Evolutionary conservation across 805 yeast genomes (phyloP).

Genomic region (Novakomyces olei): DNA sequence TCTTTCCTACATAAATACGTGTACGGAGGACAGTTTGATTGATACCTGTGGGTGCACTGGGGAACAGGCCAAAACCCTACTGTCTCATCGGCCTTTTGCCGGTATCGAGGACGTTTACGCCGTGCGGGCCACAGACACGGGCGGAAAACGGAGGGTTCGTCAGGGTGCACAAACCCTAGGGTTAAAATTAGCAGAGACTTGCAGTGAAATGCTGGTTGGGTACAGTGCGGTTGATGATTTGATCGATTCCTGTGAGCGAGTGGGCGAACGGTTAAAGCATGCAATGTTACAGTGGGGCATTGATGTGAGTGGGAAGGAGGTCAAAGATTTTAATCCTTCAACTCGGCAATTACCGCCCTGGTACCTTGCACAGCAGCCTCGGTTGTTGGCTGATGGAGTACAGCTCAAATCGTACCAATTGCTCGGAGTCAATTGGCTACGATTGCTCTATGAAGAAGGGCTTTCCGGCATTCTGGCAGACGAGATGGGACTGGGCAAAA

Average conservation of each 20-base stretch:
- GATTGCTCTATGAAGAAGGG: slow-evolving; percentile 66
- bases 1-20: not conserved
- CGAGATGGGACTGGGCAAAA: slow-evolving; percentile 96
- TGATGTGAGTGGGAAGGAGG: slow-evolving; percentile 19
- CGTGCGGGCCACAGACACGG: not conserved
- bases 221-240: slow-evolving; percentile 89
- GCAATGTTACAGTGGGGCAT: slow-evolving; percentile 83
- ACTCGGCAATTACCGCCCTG: not conserved
- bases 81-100: slow-evolving; percentile 2
- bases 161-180: slow-evolving; percentile 1
- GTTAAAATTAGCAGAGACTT: slow-evolving; percentile 1
- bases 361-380: slow-evolving; percentile 47
- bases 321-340: not conserved
- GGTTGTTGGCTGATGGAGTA: slow-evolving; percentile 35
- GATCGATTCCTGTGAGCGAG: slow-evolving; percentile 57
- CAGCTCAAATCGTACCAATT: slow-evolving; percentile 61
- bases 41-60: slow-evolving; percentile 2
- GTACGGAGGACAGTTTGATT: slow-evolving; percentile 1
- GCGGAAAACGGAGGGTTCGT: slow-evolving; percentile 1
- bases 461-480: slow-evolving; percentile 88
- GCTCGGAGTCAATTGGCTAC: slow-evolving; percentile 89
- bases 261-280: slow-evolving; percentile 44
- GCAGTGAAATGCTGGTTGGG: slow-evolving; percentile 22
- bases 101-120: not conserved
- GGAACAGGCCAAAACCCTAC: not conserved